Percentiles rank a stretch among this genome's conserved stretches.
These are phyloP conservation scores for Anisodus acutangulus DNA, from an alignment of 257 asterid genomes.

Conservation along the genomic window DNA sequence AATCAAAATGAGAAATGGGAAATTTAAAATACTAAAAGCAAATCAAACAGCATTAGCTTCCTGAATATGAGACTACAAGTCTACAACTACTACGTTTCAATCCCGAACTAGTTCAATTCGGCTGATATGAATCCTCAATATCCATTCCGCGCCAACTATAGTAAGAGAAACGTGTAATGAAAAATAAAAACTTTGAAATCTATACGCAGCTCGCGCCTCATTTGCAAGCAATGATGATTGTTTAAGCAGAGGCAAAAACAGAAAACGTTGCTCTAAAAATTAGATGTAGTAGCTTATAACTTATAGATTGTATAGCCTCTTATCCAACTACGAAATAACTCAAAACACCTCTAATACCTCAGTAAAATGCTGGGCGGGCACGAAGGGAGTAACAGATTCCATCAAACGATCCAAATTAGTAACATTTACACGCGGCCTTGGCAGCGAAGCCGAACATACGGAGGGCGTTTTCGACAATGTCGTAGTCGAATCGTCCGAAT, in stretches of 20 bases:
- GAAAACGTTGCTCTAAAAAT: not conserved
- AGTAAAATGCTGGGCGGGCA: conserved; percentile 48
- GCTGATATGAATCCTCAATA: not conserved
- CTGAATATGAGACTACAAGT: not conserved
- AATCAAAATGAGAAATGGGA: not conserved
- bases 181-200: not conserved
- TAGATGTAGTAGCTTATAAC: not conserved
- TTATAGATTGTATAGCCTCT: not conserved
- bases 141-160: not conserved
- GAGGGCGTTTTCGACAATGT: conserved; percentile 52
- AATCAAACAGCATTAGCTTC: conserved; percentile 21
- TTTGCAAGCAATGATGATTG: not conserved
- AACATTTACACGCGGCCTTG: conserved; percentile 35
- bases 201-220: not conserved
- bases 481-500: conserved; percentile 41
- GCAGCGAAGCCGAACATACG: conserved; percentile 17
- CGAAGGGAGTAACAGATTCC: conserved; percentile 64
- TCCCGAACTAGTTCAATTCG: not conserved
- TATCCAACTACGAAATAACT: conserved; percentile 18
- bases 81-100: not conserved
- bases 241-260: not conserved
- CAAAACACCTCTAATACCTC: conserved; percentile 54
- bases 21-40: not conserved
- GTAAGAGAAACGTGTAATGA: not conserved
- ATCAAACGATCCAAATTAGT: conserved; percentile 75